Evolutionary conservation across 2,329 filamentous ascomycete genomes (phyloP), one percentile per base, ranked within the genome.

Genomic region (Fusarium sp.): DNA sequence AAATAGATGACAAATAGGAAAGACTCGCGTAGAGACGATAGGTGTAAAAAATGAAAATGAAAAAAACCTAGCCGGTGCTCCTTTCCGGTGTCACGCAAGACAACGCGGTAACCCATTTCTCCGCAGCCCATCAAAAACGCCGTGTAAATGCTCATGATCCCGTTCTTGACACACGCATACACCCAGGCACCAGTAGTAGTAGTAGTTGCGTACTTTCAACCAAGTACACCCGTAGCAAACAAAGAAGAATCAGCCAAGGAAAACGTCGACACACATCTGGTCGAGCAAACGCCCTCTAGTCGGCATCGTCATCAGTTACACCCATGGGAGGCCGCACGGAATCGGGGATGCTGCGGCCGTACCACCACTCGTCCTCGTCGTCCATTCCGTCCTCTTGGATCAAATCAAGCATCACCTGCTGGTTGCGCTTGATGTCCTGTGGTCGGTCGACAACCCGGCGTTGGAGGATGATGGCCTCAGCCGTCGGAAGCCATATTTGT

Each of bases 311-410:
- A 72, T 90, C 88, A 65, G 86, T 87, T 24, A 84, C 84, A 69
- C 86, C 86, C 2, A 73, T 69, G 14, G 87, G 85, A 41, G 88
- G 88, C 41, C 86, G 85, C 56, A 90, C 84, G n/a, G 88, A 88
- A 35, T 88, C 87, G n/a, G 88, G 85, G 3, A 86, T 85, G 37
- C 82, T 83, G 61, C 85, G 85, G 54, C 89, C 89, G 75, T 91
- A 91, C 84, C 87, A 87, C 89, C 90, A 92, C 73, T 91, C 88
- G 71, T 92, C 90, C 78, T 91, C 87, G 65, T 90, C 87, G 22
- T 87, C 87, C 22, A 87, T 81, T 20, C 88, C 89, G 64, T 91
- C 88, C 69, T 92, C 90, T 58, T 88, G 86, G 72, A 92, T 92
- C n/a, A 92, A 83, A 69, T 92, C 89, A 64, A 92, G 81, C 82